Evolutionary conservation across 2,329 filamentous ascomycete species (phyloP).

Genomic region (Blumeriella jaapii): DNA sequence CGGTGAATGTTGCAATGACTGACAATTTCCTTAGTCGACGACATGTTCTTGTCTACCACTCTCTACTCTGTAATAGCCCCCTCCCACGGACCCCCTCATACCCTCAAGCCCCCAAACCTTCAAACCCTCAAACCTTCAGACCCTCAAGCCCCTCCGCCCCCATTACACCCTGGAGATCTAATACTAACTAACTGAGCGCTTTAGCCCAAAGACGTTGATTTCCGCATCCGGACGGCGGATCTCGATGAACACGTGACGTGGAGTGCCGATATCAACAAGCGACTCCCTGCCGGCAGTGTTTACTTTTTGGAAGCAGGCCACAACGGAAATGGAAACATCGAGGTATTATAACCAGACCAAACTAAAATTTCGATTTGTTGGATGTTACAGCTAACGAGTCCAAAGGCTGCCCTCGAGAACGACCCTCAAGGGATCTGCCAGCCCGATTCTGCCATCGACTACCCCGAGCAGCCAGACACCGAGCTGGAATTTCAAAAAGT

Average conservation of each 20-base stretch:
- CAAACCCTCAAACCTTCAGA: neutral
- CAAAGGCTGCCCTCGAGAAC: neutral
- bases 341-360: slow-evolving; percentile 18
- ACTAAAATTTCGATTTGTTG: neutral
- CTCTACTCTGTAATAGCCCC: neutral
- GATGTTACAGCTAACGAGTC: neutral
- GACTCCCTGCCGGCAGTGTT: slow-evolving; percentile 38
- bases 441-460: slow-evolving; percentile 30
- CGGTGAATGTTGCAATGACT: neutral
- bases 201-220: slow-evolving; percentile 2
- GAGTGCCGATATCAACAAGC: slow-evolving; percentile 32
- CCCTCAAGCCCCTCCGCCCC: neutral
- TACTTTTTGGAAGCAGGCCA: slow-evolving; percentile 43
- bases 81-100: no score
- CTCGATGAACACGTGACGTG: slow-evolving; percentile 34
- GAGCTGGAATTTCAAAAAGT: slow-evolving; percentile 35
- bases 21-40: slow-evolving; percentile 34
- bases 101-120: no score
- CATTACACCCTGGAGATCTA: neutral
- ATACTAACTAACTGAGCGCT: neutral
- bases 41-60: slow-evolving; percentile 40
- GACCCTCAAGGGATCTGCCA: neutral
- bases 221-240: slow-evolving; percentile 28
- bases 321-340: slow-evolving; percentile 42
- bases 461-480: slow-evolving; percentile 33